phyloP scores from a whole-genome alignment of 805 yeast species.

The Ogataea naganishii region DNA sequence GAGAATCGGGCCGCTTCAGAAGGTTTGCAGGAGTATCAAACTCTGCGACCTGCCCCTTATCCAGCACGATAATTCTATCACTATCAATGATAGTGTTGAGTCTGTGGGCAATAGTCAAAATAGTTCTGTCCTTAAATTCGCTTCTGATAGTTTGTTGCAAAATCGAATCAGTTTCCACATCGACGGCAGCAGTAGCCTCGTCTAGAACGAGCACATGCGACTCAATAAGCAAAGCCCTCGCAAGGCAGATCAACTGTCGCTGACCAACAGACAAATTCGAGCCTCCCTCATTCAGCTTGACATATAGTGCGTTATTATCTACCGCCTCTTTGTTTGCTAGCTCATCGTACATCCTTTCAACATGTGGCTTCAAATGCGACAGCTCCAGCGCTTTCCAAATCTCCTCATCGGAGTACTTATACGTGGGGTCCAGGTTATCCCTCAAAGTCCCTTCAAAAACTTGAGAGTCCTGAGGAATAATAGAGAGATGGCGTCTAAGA shows the following conservation, averaged over 20 bases:
- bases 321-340: constrained; percentile 30
- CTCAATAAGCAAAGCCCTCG: constrained; percentile 63
- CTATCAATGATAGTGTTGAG: constrained; percentile 76
- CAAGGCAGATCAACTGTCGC: constrained; percentile 76
- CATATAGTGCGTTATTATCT: constrained; percentile 17
- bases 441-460: constrained; percentile 82
- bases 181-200: constrained; percentile 88
- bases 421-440: constrained; percentile 80
- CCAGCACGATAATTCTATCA: constrained; percentile 68
- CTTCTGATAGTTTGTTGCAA: constrained; percentile 71
- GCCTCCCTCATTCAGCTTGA: constrained; percentile 25
- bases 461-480: constrained; percentile 93
- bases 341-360: constrained; percentile 43
- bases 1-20: constrained; percentile 53
- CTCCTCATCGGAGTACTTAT: constrained; percentile 57
- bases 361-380: constrained; percentile 66
- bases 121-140: constrained; percentile 69
- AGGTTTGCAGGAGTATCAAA: constrained; percentile 66
- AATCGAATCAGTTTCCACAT: constrained; percentile 73
- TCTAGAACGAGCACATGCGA: constrained; percentile 62
- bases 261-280: constrained; percentile 85
- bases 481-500: constrained; percentile 67
- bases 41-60: constrained; percentile 67
- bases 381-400: constrained; percentile 77
- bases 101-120: constrained; percentile 80